Base-by-base conservation (phyloP, 352 stramenopile species). In the Pythium phragmiticola region DNA sequence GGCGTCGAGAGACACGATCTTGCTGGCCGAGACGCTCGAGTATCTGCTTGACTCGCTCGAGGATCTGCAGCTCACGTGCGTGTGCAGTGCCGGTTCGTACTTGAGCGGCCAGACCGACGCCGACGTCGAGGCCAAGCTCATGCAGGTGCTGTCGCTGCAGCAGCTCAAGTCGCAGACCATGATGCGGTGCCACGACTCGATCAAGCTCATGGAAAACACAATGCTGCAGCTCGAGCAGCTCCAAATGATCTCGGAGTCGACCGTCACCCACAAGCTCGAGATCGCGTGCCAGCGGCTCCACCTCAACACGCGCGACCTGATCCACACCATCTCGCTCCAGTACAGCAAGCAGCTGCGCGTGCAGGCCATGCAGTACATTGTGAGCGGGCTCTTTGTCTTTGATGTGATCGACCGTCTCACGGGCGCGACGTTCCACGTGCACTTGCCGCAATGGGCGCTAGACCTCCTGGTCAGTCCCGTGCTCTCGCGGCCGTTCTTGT, bases 1-100 rank as follows among this genome's bases (percentile, higher is more conserved):
- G 0, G 86, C 97, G 7, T 96, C 92, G 0, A 97, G 96, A 69
- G 88, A 99, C 69, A 95, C 98, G 14, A 98, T 98, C 57, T 57
- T 98, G 17, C 77, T 99, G 16, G 94, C 97, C 34, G 96, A 99
- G 80, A 98, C 98, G 19, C 84, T 99, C 51, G 92, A 95, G 62
- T 99, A 98, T 57, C 74, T 99, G 19, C 74, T 94, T 13, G 97
- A 99, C 68, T 98, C 95, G 23, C 80, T 99, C 7, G 88, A 98
- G 37, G 91, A 98, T n/a, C 72, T 90, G 7, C 64, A 85, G 47
- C 63, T 87, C 26, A 69, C 88, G 88, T 42, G 78, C 77, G 50
- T 62, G 33, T 65, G 56, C 49, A 62, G 56, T 19, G 17, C 21
- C 2, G 59, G 59, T 4, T 60, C 52, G 28, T 72, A 62, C 39